Evolutionary conservation across 345 rosid species (phyloP).

Genomic region (Aquilaria malaccensis): DNA sequence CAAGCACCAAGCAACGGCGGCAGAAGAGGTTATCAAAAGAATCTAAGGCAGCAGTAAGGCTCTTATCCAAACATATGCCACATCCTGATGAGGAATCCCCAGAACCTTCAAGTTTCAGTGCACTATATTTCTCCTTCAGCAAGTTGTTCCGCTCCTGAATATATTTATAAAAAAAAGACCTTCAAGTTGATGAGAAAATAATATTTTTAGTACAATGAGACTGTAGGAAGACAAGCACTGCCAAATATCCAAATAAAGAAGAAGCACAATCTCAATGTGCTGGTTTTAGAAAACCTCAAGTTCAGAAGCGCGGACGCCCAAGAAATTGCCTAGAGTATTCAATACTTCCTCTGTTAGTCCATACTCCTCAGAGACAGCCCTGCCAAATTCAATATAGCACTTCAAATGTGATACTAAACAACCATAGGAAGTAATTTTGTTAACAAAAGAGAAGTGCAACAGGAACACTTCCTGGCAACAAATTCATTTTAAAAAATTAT

Average conservation of each 20-base stretch:
- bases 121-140: slow-evolving; percentile 48
- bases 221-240: no score
- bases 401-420: no score
- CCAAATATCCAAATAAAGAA: slow-evolving; percentile 10
- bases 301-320: slow-evolving; percentile 55
- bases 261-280: slow-evolving; percentile 1
- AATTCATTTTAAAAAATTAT: no score
- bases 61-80: slow-evolving; percentile 66
- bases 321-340: slow-evolving; percentile 53
- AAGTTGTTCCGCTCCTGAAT: slow-evolving; percentile 70
- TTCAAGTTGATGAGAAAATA: slow-evolving; percentile 7
- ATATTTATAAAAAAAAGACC: slow-evolving; percentile 6
- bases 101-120: slow-evolving; percentile 31
- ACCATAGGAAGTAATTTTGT: no score
- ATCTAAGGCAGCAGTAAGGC: slow-evolving; percentile 88
- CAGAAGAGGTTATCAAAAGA: slow-evolving; percentile 98
- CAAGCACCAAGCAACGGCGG: slow-evolving; percentile 90
- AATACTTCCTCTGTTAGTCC: slow-evolving; percentile 66
- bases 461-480: no score
- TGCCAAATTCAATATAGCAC: slow-evolving; percentile 28
- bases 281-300: slow-evolving; percentile 45
- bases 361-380: slow-evolving; percentile 75
- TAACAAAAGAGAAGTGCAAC: no score
- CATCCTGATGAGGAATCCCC: slow-evolving; percentile 37
- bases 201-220: not conserved